phyloP scores from a whole-genome alignment of 169 alveolate genomes.

The Eimeria acervulina region DNA sequence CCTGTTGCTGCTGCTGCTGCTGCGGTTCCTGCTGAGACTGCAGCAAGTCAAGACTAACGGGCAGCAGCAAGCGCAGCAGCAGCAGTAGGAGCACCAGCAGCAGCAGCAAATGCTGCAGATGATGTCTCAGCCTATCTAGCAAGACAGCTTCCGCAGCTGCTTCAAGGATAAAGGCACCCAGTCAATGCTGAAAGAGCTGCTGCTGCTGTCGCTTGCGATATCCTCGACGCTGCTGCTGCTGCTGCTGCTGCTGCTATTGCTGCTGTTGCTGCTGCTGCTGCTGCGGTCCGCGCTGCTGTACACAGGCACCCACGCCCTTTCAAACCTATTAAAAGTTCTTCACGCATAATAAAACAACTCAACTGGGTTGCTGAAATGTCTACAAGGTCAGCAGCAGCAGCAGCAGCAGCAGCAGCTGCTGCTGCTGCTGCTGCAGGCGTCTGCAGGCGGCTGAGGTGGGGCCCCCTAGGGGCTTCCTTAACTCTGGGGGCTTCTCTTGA shows the following conservation, averaged over 20 bases:
- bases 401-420: conserved; percentile 7
- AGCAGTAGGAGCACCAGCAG: too few species aligned
- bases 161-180: neutral
- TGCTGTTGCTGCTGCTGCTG: neutral
- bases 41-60: too few species aligned
- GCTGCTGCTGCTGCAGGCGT: neutral
- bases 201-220: neutral
- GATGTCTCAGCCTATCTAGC: too few species aligned
- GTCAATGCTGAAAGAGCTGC: too few species aligned
- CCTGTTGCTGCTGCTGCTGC: too few species aligned
- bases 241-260: neutral
- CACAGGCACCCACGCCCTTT: neutral
- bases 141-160: neutral
- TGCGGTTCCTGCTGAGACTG: too few species aligned
- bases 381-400: neutral
- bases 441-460: neutral
- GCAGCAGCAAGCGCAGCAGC: too few species aligned
- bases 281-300: too few species aligned
- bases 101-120: too few species aligned
- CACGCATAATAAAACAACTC: neutral
- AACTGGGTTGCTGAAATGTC: neutral
- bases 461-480: neutral
- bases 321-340: neutral
- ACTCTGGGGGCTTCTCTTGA: too few species aligned
- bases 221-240: neutral